A percentile compares a stretch with the other conserved stretches of the same genome.
Conservation (phyloP, 192 early-diverging fungal genomes). For the Coemansia sp. region DNA sequence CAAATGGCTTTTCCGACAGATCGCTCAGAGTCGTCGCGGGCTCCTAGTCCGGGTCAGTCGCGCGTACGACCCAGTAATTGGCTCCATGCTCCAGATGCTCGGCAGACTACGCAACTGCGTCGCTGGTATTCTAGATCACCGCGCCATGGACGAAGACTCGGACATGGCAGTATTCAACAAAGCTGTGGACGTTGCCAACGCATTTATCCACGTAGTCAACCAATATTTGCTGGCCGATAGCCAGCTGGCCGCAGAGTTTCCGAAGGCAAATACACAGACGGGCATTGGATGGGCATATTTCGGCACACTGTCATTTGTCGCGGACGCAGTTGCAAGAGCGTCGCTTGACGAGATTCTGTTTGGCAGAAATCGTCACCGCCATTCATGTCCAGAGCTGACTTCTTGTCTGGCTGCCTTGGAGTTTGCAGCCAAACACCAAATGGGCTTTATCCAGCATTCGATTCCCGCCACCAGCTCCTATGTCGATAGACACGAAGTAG, state of each 20-base stretch:
- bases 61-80: constrained; percentile 20
- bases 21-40: constrained; percentile 18
- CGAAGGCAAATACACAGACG: background rate
- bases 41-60: constrained; percentile 15
- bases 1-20: constrained; percentile 29
- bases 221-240: constrained; percentile 5
- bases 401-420: constrained; percentile 35
- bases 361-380: background rate
- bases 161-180: constrained; percentile 21
- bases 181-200: constrained; percentile 27
- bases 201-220: constrained; percentile 22
- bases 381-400: constrained; percentile 8
- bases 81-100: constrained; percentile 18
- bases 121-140: background rate
- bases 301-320: background rate
- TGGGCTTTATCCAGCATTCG: constrained; percentile 18
- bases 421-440: constrained; percentile 34
- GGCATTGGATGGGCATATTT: constrained; percentile 21
- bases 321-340: constrained; percentile 14
- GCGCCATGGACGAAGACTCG: background rate
- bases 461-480: constrained; percentile 17
- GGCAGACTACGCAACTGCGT: constrained; percentile 27
- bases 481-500: constrained; percentile 11
- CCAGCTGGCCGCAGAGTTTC: background rate
- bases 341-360: constrained; percentile 29